phyloP scores from a whole-genome alignment of 495 filamentous ascomycete species.

The Antarctomyces pellizariae region DNA sequence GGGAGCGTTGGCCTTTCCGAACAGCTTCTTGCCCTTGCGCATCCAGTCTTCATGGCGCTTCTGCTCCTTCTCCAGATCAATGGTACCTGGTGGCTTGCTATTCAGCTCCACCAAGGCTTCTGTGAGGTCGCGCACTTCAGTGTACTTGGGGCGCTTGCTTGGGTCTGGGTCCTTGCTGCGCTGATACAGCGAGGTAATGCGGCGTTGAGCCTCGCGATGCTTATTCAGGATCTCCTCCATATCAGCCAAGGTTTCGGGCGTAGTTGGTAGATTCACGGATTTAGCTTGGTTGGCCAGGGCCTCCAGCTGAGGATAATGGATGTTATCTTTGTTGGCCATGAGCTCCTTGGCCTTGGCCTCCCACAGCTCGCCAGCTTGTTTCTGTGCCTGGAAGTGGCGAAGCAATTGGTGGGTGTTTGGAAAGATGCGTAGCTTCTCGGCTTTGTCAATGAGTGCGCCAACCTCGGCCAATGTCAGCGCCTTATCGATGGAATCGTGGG shows the following conservation, averaged over 20 bases:
- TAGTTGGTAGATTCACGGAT: conserved; percentile 57
- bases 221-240: conserved; percentile 90
- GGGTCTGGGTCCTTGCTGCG: conserved; percentile 52
- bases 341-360: conserved; percentile 85
- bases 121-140: conserved; percentile 72
- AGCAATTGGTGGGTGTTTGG: conserved; percentile 58
- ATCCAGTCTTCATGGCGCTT: conserved; percentile 98
- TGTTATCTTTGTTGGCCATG: conserved; percentile 57
- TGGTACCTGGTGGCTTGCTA: conserved; percentile 71
- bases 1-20: conserved; percentile 94
- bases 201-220: conserved; percentile 80
- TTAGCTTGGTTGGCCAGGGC: conserved; percentile 56
- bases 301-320: conserved; percentile 87
- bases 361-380: conserved; percentile 60
- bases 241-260: conserved; percentile 49
- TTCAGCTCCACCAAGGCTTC: conserved; percentile 70
- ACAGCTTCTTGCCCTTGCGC: conserved; percentile 92
- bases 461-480: conserved; percentile 56
- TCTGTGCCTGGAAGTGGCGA: conserved; percentile 47
- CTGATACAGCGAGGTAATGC: conserved; percentile 59
- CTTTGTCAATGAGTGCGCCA: conserved; percentile 49
- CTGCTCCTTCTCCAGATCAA: conserved; percentile 86
- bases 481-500: conserved; percentile 33
- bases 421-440: conserved; percentile 41
- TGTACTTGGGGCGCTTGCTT: conserved; percentile 65